Evolutionary conservation across 169 alveolate genomes (phyloP), one percentile per base, ranked within the genome.

Genomic region (Plasmodium blacklocki): DNA sequence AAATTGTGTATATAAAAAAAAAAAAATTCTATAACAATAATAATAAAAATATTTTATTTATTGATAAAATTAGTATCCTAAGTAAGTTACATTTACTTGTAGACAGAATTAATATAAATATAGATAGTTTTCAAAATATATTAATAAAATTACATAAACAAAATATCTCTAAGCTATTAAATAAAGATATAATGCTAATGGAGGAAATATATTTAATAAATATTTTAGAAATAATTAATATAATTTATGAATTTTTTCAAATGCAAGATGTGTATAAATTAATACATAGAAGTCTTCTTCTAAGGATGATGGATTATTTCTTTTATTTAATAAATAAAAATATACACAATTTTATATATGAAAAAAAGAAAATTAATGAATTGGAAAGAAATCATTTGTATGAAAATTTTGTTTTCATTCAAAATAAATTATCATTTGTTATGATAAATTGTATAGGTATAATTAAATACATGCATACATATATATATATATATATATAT

Each of bases 231-330:
- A 68, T 58, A 56, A 64, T 54, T 19, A 68, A 29, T 26, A 49
- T 83, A 47, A 68, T 83, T 83, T 83, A 56, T 83, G 83, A 83
- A 5, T 47, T 83, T 83, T 83, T 83, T 68, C 91, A 83, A 68
- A 83, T 68, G 6, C 85, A 58, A 26, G 85, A 68, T 66, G 56
- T 83, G 11, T 83, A 49, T 26, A 83, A 68, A 83, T 67, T 43
- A 52, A 62, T 60, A 19, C 91, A 83, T 68, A 83, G 15, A 49
- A 68, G 70, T 32, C 32, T 83, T 56, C 32, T 63, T 32, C 26
- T 83, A 50, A 52, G 85, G 19, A 54, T 83, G 45, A 49, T 83
- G 29, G 91, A 83, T 45, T 83, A 83, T 83, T 83, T 83, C 19
- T 83, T 83, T 83, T 83, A 56, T 15, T 73, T 68, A 18, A 56